phyloP scores from a whole-genome alignment of 2,329 filamentous ascomycete species.

The Aspergillus calidoustus region DNA sequence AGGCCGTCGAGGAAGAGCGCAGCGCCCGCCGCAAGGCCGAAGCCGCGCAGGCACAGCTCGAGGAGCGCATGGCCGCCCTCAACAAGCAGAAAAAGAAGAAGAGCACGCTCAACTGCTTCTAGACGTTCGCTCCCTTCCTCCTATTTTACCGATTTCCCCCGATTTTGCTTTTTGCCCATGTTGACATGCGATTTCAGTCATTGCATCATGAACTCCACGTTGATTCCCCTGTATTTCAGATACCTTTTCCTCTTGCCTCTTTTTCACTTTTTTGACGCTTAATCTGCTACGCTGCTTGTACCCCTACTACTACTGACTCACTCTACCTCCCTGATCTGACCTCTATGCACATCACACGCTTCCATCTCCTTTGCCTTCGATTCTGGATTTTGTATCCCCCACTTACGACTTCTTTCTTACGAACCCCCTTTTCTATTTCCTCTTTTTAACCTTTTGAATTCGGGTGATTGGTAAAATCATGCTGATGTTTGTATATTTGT shows the following conservation, averaged over 20 bases:
- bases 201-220: slow-evolving; percentile 34
- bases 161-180: slow-evolving; percentile 18
- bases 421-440: slow-evolving; percentile 2
- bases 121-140: slow-evolving; percentile 37
- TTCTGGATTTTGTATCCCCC: neutral
- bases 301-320: neutral
- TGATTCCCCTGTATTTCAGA: slow-evolving; percentile 25
- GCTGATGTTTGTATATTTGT: neutral
- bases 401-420: neutral
- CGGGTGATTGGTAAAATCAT: neutral
- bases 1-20: slow-evolving; percentile 94
- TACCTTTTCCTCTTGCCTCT: slow-evolving; percentile 23
- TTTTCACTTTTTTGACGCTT: slow-evolving; percentile 19
- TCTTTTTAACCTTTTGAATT: slow-evolving; percentile 1
- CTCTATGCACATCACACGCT: neutral
- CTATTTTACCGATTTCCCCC: slow-evolving; percentile 11
- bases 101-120: slow-evolving; percentile 98
- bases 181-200: slow-evolving; percentile 25
- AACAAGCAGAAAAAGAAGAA: slow-evolving; percentile 83
- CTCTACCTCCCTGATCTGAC: neutral
- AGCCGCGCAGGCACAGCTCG: slow-evolving; percentile 82
- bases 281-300: neutral
- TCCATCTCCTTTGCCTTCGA: neutral
- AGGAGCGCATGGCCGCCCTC: slow-evolving; percentile 92
- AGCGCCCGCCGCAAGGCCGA: slow-evolving; percentile 91